phyloP scores from a whole-genome alignment of 2,329 filamentous ascomycete genomes.

The Aaosphaeria arxii region DNA sequence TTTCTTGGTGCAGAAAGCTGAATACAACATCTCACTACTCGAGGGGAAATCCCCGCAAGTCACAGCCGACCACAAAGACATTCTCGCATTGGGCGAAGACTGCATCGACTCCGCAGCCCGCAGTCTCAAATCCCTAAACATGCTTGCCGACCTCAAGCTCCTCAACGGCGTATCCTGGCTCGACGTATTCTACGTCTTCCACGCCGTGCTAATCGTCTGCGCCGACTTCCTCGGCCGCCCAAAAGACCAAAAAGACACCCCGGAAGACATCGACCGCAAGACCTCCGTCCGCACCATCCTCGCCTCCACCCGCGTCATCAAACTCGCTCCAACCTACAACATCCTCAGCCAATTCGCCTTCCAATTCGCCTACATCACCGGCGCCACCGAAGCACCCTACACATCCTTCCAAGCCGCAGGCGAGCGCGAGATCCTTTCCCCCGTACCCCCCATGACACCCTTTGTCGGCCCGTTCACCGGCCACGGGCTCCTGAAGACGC shows the following conservation, averaged over 20 bases:
- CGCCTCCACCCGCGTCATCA: slow-evolving; percentile 11
- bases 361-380: slow-evolving; percentile 23
- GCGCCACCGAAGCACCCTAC: slow-evolving; percentile 7
- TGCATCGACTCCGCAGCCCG: slow-evolving; percentile 24
- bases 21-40: background rate
- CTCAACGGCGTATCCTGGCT: slow-evolving; percentile 19
- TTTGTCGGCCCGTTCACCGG: no score
- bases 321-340: slow-evolving; percentile 17
- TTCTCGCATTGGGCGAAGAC: slow-evolving; percentile 15
- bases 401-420: background rate
- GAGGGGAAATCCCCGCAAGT: background rate
- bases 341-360: slow-evolving; percentile 17
- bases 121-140: slow-evolving; percentile 17
- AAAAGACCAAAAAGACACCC: slow-evolving; percentile 12
- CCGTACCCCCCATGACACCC: background rate
- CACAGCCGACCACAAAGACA: background rate
- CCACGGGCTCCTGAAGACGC: no score
- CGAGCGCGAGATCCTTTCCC: background rate
- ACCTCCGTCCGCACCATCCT: slow-evolving; percentile 16
- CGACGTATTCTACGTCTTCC: slow-evolving; percentile 23
- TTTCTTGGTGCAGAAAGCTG: background rate
- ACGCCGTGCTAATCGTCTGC: slow-evolving; percentile 23
- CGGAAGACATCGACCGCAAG: slow-evolving; percentile 18
- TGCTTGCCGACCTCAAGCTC: slow-evolving; percentile 10
- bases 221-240: slow-evolving; percentile 25